Conservation (phyloP, 2,329 filamentous ascomycete genomes). For the Aspergillaceae sp. region DNA sequence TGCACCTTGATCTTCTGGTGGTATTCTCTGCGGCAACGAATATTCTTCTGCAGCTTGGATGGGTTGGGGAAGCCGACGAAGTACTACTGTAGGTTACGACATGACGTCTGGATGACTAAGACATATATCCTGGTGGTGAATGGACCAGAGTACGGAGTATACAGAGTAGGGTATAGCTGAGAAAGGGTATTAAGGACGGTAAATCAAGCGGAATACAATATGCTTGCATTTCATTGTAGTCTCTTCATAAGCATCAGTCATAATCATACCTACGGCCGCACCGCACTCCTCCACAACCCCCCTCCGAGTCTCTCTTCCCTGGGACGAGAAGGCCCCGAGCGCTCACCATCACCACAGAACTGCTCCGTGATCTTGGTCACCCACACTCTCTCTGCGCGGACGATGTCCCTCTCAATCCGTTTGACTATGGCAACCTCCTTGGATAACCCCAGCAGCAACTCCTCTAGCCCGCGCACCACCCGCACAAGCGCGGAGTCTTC, state of each 20-base stretch:
- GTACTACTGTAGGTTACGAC: no score
- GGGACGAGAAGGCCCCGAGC: conserved; percentile 1
- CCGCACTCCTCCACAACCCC: conserved; percentile 20
- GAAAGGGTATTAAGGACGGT: not conserved
- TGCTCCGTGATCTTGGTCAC: conserved; percentile 23
- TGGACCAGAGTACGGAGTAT: no score
- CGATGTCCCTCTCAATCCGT: conserved; percentile 27
- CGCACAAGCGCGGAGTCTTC: conserved; percentile 25
- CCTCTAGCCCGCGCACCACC: conserved; percentile 19
- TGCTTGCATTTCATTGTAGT: not conserved
- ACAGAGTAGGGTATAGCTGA: no score
- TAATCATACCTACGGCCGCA: not conserved
- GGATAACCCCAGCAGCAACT: conserved; percentile 26
- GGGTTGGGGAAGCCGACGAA: no score
- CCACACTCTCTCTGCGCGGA: conserved; percentile 25
- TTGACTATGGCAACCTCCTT: conserved; percentile 30
- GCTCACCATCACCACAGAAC: conserved; percentile 8
- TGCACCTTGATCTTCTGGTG: no score
- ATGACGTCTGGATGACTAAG: no score
- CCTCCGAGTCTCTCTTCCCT: conserved; percentile 4
- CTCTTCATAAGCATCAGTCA: not conserved
- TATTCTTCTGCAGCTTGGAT: no score
- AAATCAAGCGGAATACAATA: no score
- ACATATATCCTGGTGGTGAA: no score
- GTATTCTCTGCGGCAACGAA: no score